These are phyloP conservation scores for Apiotrichum porosum DNA, from an alignment of 1,284 basidiomycete genomes.

Conservation along the genomic window DNA sequence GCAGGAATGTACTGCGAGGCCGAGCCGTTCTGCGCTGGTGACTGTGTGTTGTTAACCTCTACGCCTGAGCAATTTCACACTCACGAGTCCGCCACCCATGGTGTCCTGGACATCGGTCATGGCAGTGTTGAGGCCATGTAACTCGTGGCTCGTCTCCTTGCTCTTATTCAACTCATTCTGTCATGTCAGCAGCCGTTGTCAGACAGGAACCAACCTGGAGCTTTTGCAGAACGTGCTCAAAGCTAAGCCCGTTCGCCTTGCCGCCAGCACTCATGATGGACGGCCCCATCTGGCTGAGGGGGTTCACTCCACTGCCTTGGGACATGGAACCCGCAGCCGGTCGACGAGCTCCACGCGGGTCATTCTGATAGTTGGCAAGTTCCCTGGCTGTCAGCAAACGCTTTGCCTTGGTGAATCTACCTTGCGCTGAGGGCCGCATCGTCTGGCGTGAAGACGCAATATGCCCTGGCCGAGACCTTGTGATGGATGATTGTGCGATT, in stretches of 20 bases:
- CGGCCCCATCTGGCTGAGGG: slow-evolving; percentile 26
- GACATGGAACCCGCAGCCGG: slow-evolving; percentile 3
- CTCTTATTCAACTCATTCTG: slow-evolving; percentile 91
- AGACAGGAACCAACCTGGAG: slow-evolving; percentile 45
- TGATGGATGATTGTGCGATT: slow-evolving; percentile 98
- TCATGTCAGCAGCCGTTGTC: slow-evolving; percentile 35
- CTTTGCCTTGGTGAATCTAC: slow-evolving; percentile 21
- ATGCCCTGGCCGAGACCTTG: slow-evolving; percentile 91
- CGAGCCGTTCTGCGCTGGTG: slow-evolving; percentile 52
- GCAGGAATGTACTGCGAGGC: slow-evolving; percentile 42
- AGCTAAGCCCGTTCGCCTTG: slow-evolving; percentile 48
- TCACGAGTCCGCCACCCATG: slow-evolving; percentile 72
- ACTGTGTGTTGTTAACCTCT: slow-evolving; percentile 21
- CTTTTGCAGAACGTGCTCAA: slow-evolving; percentile 52
- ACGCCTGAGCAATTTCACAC: slow-evolving; percentile 32
- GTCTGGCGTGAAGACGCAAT: slow-evolving; percentile 80
- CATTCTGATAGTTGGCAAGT: slow-evolving; percentile 38
- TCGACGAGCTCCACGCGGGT: slow-evolving; percentile 23
- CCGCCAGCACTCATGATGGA: slow-evolving; percentile 43
- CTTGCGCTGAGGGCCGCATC: slow-evolving; percentile 57
- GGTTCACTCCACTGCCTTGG: slow-evolving; percentile 11
- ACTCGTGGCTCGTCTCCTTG: slow-evolving; percentile 85
- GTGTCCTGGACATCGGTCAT: slow-evolving; percentile 92
- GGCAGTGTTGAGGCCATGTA: slow-evolving; percentile 70
- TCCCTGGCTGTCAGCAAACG: slow-evolving; percentile 29